Evolutionary conservation across 73 alveolate species (phyloP), one percentile per base, ranked within the genome.

Genomic region (Paraurostyla sp.): DNA sequence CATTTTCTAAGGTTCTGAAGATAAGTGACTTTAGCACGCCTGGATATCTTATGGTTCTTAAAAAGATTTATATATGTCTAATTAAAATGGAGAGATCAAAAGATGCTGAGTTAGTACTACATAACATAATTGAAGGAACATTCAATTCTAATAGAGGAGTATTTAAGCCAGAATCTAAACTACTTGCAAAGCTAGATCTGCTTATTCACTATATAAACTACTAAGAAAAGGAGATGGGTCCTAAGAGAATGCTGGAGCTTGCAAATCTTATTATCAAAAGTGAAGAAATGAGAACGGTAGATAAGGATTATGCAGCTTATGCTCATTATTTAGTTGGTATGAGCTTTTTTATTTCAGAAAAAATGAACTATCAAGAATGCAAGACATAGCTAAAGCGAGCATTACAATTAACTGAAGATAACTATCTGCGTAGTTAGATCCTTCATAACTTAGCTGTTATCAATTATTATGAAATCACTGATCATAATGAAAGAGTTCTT

Each of bases 371-470:
- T 27, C 18, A 9, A 1, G 89, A 78, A 32, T 32, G 59, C 45
- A 78, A 78, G 40, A 4, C 32, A 11, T 43, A 51, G 3, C 46
- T 78, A 48, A 78, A 78, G 32, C 33, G 6, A 11, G 89, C 80
- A 0, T 20, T 54, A 18, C 27, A 29, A 29, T 7, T 7, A 1
- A 78, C 89, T 0, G 15, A 27, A 16, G 60, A 49, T 29, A 11
- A 59, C 27, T 22, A 78, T 0, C 49, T 78, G 40, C 11, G n/a
- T 29, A 40, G 80, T 43, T 15, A 27, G 9, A 78, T 78, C 25
- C 41, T 78, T 1, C 89, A 78, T 51, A 78, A 78, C 32, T 38
- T 78, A 36, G 89, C 89, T 32, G 78, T 78, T 16, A 51, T 78
- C 41, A 78, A 78, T 27, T 78, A 51, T 38, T 78, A 78, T 78